Evolutionary conservation across 208 protist genomes (phyloP), one percentile per base, ranked within the genome.

Genomic region (Leishmania turanica): DNA sequence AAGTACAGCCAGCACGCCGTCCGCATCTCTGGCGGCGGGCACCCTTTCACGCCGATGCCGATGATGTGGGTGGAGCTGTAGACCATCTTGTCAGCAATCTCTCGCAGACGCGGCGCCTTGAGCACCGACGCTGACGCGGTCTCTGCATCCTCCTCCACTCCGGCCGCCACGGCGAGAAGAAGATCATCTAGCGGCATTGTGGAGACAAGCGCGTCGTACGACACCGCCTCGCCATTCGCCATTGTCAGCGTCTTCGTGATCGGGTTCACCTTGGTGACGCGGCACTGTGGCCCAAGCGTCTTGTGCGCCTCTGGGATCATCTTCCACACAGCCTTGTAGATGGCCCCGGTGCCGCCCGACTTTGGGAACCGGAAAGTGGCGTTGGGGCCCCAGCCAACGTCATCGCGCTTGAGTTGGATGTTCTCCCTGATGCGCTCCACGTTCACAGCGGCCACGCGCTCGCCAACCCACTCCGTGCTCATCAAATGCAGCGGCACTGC

Each of bases 1-100:
- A 95, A 96, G 84, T 96, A 96, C 40, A 96, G 75, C 93, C 93
- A 96, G 81, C 90, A 93, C 54, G 86, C 81, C 21, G 86, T 91
- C 65, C 87, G 84, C 71, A 95, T 84, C 74, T 87, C 78, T 9
- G 82, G 72, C 17, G 91, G 91, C 62, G 80, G 75, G 19, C 69
- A 60, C n/a, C 93, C 93, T 42, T 85, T 80, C 62, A 96, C 75
- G 11, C 93, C 93, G 53, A 96, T 80, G 66, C 93, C 93, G 77
- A 96, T 81, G 58, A 96, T 69, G 85, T 96, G 88, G 65, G 87
- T 91, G 31, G 91, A 90, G 80, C 86, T 91, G 72, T 81, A 90
- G 0, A 88, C 72, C 74, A 93, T 82, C 53, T 84, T 77, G 37
- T 88, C 83, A 0, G 88, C 89, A 19, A 92, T 80, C 74, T 85